These are phyloP conservation scores for Melastoma candidum DNA, from an alignment of 441 rosid species.

Conservation along the genomic window DNA sequence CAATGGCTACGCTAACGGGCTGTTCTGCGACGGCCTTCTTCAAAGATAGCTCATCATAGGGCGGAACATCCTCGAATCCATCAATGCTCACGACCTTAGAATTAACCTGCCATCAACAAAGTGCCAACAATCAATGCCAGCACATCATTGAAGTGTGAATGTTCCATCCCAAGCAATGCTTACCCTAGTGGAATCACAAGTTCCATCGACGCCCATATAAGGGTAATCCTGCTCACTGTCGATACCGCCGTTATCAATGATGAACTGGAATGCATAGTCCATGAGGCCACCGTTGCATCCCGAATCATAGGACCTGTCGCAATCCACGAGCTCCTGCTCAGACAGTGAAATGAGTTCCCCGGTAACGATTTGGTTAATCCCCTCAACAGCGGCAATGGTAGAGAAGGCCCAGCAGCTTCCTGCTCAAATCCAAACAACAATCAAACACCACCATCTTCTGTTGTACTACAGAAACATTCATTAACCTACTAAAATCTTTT, in stretches of 20 bases:
- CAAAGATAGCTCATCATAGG: conserved; percentile 9
- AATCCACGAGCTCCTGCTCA: conserved; percentile 16
- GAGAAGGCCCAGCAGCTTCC: conserved; percentile 18
- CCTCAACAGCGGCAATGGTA: conserved; percentile 9
- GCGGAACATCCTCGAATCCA: conserved; percentile 10
- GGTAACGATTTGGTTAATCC: conserved; percentile 6
- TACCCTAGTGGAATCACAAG: conserved; percentile 9
- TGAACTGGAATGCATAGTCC: conserved; percentile 15
- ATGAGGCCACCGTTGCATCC: conserved; percentile 13
- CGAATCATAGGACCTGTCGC: not conserved
- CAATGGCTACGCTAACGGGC: conserved; percentile 13
- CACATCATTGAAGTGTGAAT: not conserved
- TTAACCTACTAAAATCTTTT: not conserved
- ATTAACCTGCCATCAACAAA: conserved; percentile 8
- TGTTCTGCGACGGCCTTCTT: conserved; percentile 13
- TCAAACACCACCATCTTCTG: not conserved
- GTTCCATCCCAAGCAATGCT: not conserved
- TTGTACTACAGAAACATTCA: not conserved
- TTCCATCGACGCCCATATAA: not conserved
- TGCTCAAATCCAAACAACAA: not conserved
- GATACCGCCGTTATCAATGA: conserved; percentile 13
- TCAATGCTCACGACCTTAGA: conserved; percentile 14
- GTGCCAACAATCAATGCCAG: not conserved
- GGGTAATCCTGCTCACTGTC: conserved; percentile 13
- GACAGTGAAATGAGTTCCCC: conserved; percentile 13